Evolutionary conservation across 176 grass and related monocot genomes (phyloP), one percentile per base, ranked within the genome.

Genomic region (Chrysopogon serrulatus): DNA sequence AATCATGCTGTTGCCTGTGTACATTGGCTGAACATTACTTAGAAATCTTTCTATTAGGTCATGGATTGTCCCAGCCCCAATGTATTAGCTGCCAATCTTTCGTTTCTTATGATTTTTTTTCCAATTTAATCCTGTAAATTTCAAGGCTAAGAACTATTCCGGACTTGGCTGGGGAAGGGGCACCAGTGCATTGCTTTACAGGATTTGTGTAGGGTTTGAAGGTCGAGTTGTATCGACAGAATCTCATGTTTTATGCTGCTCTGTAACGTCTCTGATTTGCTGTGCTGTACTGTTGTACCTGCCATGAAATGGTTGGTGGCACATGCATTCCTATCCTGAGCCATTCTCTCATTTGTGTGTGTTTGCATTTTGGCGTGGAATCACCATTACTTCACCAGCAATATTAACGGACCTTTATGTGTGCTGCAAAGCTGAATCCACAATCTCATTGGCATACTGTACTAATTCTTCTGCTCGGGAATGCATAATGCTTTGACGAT

Each of bases 51-150:
- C 57, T 18, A 33, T 76, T 60, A 61, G 68, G 40, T 63, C 80
- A 68, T 68, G 60, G 44, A 68, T 81, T 17, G 44, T 1, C 64
- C 64, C 78, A 19, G 32, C 21, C 44, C 43, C 30, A 10, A 10
- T 67, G 30, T 66, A 21, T 35, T 73, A 47, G 48, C 30, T 82
- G 45, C 19, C 68, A 37, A 21, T 39, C 32, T 68, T 51, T 65
- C 62, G 71, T 44, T 74, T 34, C 24, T 27, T 68, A 30, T 71
- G 57, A 14, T 76, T 45, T 32, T 43, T 43, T 32, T 62, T 27
- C 30, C 48, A 32, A 14, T 27, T 75, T 32, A 44, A 51, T 72
- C 42, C 2, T 84, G 80, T 87, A 90, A 79, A 90, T 79, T 41
- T 23, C 32, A 68, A 51, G 62, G 63, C 19, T 68, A 76, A 80